Conservation (phyloP, 2,329 filamentous ascomycete genomes). For the Ceratocystis smalleyi region DNA sequence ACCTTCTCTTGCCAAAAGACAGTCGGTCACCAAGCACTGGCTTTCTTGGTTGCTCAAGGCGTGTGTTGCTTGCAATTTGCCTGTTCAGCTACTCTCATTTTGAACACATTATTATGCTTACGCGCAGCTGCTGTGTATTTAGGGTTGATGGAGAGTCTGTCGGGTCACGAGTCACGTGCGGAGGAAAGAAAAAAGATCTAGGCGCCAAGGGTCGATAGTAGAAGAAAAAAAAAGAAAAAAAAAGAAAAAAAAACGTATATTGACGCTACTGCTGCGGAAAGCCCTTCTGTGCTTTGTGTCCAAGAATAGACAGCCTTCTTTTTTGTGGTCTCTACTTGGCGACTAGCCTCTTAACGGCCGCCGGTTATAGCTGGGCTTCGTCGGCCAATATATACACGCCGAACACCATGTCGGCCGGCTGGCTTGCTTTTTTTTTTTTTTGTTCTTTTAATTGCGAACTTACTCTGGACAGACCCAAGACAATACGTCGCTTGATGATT, state of each 20-base stretch:
- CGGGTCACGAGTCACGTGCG: no score
- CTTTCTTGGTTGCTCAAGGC: no score
- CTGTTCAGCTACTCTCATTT: no score
- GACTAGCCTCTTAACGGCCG: neutral
- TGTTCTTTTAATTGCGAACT: neutral
- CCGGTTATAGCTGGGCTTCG: conserved; percentile 16
- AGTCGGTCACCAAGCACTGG: neutral
- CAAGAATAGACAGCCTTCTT: neutral
- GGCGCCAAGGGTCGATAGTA: no score
- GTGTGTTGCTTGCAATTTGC: no score
- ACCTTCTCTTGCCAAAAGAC: neutral
- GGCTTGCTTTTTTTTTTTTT: neutral
- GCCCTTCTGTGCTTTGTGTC: neutral
- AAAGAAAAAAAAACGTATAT: no score
- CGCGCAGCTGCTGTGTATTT: no score
- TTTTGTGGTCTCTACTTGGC: neutral
- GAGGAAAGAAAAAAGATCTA: no score
- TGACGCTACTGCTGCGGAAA: neutral
- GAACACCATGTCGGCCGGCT: no score
- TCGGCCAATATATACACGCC: neutral
- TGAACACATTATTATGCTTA: no score
- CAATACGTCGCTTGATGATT: neutral
- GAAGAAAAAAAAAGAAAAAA: no score
- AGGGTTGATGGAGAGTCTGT: no score
- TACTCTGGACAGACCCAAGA: neutral